phyloP scores from a whole-genome alignment of 1,139 yeast species.

The Blastobotrys serpentis region DNA sequence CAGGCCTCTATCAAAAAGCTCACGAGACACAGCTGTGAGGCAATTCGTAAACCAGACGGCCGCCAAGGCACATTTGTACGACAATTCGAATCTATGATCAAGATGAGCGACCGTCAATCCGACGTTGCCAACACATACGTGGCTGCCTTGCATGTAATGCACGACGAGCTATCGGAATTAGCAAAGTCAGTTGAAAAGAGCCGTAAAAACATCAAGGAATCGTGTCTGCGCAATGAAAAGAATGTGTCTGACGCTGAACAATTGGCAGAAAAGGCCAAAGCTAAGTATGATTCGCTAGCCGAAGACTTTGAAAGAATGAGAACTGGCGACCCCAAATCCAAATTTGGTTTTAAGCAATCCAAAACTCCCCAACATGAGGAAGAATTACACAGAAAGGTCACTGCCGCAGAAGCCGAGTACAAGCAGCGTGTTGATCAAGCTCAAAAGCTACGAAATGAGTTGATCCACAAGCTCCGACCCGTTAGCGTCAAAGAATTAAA shows the following conservation, averaged over 20 bases:
- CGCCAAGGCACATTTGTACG: slow-evolving; percentile 68
- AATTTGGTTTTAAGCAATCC: slow-evolving; percentile 68
- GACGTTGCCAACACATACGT: slow-evolving; percentile 76
- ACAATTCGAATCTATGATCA: slow-evolving; percentile 67
- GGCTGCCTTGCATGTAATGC: slow-evolving; percentile 77
- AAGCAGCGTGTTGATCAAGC: slow-evolving; percentile 72
- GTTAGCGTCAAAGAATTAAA: slow-evolving; percentile 69
- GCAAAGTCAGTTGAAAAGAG: slow-evolving; percentile 65
- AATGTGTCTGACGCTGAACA: slow-evolving; percentile 78
- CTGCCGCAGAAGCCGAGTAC: slow-evolving; percentile 81
- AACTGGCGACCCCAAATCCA: slow-evolving; percentile 77
- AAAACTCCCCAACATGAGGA: slow-evolving; percentile 92
- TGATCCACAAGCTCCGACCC: slow-evolving; percentile 74
- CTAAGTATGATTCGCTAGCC: slow-evolving; percentile 76
- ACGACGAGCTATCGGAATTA: slow-evolving; percentile 77
- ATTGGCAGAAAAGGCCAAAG: slow-evolving; percentile 85
- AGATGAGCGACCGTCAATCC: slow-evolving; percentile 71
- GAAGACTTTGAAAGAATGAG: slow-evolving; percentile 83
- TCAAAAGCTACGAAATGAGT: slow-evolving; percentile 70
- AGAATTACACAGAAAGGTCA: slow-evolving; percentile 77
- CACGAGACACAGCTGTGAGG: slow-evolving; percentile 53
- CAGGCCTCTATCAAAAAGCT: slow-evolving; percentile 69
- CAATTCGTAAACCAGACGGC: slow-evolving; percentile 49
- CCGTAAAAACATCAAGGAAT: slow-evolving; percentile 77
- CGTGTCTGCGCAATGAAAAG: slow-evolving; percentile 76